Percentiles rank a stretch among this genome's conserved stretches.
Conservation (phyloP, 176 grass and related monocot genomes). For the Elaeis guineensis region DNA sequence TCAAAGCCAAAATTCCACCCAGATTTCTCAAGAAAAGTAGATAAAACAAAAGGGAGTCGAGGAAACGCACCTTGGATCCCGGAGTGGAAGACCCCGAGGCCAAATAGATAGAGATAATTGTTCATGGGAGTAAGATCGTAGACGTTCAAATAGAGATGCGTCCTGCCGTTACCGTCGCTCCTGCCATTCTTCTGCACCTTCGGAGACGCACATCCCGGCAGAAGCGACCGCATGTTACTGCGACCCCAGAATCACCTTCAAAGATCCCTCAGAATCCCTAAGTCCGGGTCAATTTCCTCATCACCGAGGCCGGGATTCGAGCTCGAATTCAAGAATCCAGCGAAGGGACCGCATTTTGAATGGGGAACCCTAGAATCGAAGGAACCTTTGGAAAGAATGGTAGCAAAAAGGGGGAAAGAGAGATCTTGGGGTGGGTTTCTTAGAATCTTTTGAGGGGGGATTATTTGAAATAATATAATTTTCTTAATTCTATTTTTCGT, state of each 20-base stretch:
- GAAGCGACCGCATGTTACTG: not conserved
- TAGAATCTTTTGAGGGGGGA: no score
- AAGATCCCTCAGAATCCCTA: conserved; percentile 2
- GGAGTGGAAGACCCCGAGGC: conserved; percentile 73
- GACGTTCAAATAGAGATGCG: conserved; percentile 61
- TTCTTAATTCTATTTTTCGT: no score
- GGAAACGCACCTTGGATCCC: conserved; percentile 56
- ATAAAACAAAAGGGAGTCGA: not conserved
- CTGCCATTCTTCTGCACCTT: not conserved
- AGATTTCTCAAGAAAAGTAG: not conserved
- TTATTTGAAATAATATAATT: no score
- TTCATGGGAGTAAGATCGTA: conserved; percentile 69
- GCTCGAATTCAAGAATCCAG: not conserved
- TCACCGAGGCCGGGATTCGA: conserved; percentile 12
- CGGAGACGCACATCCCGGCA: not conserved
- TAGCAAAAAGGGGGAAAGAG: no score
- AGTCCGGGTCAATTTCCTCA: conserved; percentile 3
- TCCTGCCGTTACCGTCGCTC: conserved; percentile 7
- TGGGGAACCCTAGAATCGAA: not conserved
- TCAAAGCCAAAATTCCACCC: no score
- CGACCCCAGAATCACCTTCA: not conserved
- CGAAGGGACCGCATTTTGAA: not conserved
- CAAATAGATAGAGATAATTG: conserved; percentile 65
- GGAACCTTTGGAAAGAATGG: no score
- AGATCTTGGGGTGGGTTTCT: no score